These are phyloP conservation scores for Lentinula sp. DNA, from an alignment of 768 basidiomycete genomes.

Conservation along the genomic window DNA sequence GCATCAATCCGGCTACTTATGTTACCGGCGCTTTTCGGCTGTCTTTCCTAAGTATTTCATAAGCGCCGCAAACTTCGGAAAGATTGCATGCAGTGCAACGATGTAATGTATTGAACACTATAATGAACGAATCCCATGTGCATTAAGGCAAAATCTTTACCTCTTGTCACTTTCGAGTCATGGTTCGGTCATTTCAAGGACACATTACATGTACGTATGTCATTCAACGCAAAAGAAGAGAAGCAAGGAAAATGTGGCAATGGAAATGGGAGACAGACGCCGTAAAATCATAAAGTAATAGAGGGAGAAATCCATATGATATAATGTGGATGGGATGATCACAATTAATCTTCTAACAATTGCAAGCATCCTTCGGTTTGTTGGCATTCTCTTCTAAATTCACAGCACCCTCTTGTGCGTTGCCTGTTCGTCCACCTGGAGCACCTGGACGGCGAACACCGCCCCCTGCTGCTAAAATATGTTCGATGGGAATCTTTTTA, in stretches of 20 bases:
- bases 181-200: not conserved
- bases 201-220: not conserved
- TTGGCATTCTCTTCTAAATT: slow-evolving; percentile 62
- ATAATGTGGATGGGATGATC: slow-evolving; percentile 12
- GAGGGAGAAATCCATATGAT: not conserved
- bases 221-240: slow-evolving; percentile 11
- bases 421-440: slow-evolving; percentile 44
- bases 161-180: too few species aligned
- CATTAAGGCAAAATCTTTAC: too few species aligned
- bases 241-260: slow-evolving; percentile 5
- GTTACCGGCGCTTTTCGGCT: too few species aligned
- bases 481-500: slow-evolving; percentile 78
- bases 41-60: too few species aligned
- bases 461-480: slow-evolving; percentile 80
- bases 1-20: too few species aligned
- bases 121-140: not conserved
- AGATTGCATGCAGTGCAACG: too few species aligned
- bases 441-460: slow-evolving; percentile 57
- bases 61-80: too few species aligned
- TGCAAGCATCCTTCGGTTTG: slow-evolving; percentile 75
- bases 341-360: slow-evolving; percentile 47
- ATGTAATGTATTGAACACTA: not conserved
- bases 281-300: not conserved
- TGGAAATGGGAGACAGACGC: not conserved
- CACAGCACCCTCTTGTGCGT: slow-evolving; percentile 52